These are phyloP conservation scores for Arabis hirsuta DNA, from an alignment of 345 rosid species.

Conservation along the genomic window DNA sequence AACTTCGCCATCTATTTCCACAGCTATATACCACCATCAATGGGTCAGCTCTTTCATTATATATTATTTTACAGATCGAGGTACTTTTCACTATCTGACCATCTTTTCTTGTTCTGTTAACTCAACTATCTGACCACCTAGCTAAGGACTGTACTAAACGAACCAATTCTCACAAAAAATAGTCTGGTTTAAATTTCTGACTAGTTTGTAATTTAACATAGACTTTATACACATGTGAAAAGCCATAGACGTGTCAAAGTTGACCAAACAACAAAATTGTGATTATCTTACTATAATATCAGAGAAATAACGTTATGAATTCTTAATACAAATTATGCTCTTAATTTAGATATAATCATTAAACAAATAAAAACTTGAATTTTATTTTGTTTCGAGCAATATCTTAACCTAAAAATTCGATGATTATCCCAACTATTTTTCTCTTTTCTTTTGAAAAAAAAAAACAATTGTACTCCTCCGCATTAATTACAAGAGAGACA, in stretches of 20 bases:
- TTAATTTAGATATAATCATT: neutral
- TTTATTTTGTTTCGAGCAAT: neutral
- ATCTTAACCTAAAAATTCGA: slow-evolving; percentile 12
- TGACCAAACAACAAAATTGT: neutral
- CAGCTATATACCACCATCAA: slow-evolving; percentile 1
- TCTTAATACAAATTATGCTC: neutral
- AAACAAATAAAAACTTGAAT: neutral
- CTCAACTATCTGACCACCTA: neutral
- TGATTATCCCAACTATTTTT: slow-evolving; percentile 30
- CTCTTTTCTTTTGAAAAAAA: neutral
- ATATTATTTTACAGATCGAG: neutral
- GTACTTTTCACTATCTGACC: neutral
- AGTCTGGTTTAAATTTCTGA: neutral
- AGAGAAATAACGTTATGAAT: neutral
- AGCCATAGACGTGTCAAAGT: neutral
- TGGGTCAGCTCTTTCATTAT: neutral
- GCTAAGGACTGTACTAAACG: neutral
- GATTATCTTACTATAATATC: neutral
- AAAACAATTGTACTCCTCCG: slow-evolving; percentile 34
- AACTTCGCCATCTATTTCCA: neutral
- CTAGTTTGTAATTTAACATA: neutral
- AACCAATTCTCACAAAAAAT: neutral
- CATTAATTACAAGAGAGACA: slow-evolving; percentile 33
- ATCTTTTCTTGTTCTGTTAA: neutral
- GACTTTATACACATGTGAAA: neutral